These are phyloP conservation scores for Ascochyta rabiei DNA, from an alignment of 2,329 filamentous ascomycete species.

Conservation along the genomic window DNA sequence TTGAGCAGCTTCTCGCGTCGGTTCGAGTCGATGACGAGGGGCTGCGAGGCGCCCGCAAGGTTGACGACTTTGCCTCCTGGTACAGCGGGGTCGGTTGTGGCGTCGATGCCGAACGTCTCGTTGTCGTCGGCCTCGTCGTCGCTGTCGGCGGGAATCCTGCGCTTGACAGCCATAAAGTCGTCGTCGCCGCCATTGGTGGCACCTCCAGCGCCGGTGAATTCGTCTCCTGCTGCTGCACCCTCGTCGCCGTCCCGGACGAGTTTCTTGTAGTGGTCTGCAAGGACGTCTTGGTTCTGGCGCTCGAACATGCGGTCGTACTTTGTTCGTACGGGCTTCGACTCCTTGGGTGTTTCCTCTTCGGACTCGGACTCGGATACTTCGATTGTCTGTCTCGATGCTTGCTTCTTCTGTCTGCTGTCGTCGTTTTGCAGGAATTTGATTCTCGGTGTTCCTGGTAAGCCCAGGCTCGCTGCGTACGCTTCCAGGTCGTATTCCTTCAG, in stretches of 20 bases:
- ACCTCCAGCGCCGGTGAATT: constrained; percentile 39
- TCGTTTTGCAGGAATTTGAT: constrained; percentile 94
- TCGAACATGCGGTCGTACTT: constrained; percentile 99
- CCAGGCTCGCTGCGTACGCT: constrained; percentile 82
- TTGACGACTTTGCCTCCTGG: constrained; percentile 64
- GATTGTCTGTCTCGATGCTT: constrained; percentile 73
- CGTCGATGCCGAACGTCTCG: constrained; percentile 49
- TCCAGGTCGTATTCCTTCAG: constrained; percentile 83
- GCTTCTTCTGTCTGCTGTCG: constrained; percentile 85
- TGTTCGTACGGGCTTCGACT: constrained; percentile 76
- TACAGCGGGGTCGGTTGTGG: constrained; percentile 44
- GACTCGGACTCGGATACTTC: constrained; percentile 64
- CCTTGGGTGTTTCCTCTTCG: constrained; percentile 56
- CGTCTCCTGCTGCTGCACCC: constrained; percentile 45
- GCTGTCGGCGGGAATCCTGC: constrained; percentile 76
- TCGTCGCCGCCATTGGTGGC: constrained; percentile 68
- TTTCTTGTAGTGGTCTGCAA: constrained; percentile 92
- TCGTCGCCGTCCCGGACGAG: constrained; percentile 66
- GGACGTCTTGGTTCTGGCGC: constrained; percentile 90
- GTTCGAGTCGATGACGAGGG: constrained; percentile 89
- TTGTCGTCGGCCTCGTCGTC: constrained; percentile 54
- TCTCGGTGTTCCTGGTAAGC: constrained; percentile 86
- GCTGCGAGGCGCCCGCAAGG: constrained; percentile 68
- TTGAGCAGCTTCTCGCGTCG: constrained; percentile 93
- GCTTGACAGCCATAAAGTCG: constrained; percentile 88